These are phyloP conservation scores for Anthracocystis setariae DNA, from an alignment of 1,284 basidiomycete species.

Conservation along the genomic window DNA sequence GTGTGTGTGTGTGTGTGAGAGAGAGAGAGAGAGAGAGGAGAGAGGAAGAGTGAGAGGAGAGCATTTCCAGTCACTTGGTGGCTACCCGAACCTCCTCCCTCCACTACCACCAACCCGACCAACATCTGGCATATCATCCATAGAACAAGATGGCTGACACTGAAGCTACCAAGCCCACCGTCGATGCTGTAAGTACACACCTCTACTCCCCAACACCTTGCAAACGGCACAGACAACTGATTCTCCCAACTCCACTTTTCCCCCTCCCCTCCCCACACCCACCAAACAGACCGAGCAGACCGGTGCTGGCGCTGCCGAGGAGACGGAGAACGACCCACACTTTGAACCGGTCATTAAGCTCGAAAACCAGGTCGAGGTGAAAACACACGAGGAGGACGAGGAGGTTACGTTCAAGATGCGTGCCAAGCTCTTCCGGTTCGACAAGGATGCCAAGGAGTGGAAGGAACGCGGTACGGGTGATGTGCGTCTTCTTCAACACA, in stretches of 20 bases:
- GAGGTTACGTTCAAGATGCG: slow-evolving; percentile 96
- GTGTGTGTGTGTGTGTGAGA: background rate
- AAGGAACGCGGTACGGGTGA: slow-evolving; percentile 80
- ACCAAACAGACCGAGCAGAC: slow-evolving; percentile 39
- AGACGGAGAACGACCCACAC: slow-evolving; percentile 87
- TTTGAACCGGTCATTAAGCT: slow-evolving; percentile 98
- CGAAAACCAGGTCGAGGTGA: slow-evolving; percentile 92
- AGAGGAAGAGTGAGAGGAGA: too few species aligned
- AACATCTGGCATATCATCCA: background rate
- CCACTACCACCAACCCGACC: slow-evolving; percentile 17
- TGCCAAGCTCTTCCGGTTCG: slow-evolving; percentile 98
- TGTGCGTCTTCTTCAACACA: slow-evolving; percentile 74
- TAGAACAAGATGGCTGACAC: slow-evolving; percentile 43
- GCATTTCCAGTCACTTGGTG: background rate
- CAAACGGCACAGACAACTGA: background rate
- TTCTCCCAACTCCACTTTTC: too few species aligned
- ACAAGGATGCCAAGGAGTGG: slow-evolving; percentile 84
- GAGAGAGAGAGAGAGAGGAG: too few species aligned
- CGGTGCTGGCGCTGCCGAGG: slow-evolving; percentile 69
- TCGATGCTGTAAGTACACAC: slow-evolving; percentile 42
- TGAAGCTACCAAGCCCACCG: slow-evolving; percentile 52
- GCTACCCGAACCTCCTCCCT: background rate
- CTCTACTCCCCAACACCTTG: too few species aligned
- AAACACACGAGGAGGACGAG: slow-evolving; percentile 96
- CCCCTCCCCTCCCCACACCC: too few species aligned